Conservation (phyloP, 345 rosid genomes). For the Zanthoxylum bungeanum region DNA sequence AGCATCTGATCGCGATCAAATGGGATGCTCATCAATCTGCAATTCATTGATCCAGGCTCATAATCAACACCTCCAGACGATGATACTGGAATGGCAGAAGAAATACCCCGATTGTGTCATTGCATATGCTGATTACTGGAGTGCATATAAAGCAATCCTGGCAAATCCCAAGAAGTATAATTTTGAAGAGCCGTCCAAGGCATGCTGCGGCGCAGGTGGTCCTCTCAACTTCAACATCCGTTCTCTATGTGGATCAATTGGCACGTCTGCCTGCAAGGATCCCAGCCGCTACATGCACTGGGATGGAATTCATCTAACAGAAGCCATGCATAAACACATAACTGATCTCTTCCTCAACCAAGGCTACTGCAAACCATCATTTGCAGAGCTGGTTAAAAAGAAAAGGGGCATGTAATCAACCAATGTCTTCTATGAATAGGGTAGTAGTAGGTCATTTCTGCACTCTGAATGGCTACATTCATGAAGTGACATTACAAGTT, state of each 20-base stretch:
- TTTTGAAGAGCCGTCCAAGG: conserved; percentile 30
- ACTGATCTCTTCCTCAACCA: conserved; percentile 28
- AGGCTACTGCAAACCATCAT: conserved; percentile 35
- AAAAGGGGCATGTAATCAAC: background rate
- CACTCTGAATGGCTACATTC: conserved; percentile 13
- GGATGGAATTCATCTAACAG: conserved; percentile 55
- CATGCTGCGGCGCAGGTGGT: conserved; percentile 45
- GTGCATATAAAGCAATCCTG: conserved; percentile 30
- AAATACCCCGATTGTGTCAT: background rate
- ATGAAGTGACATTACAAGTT: conserved; percentile 1
- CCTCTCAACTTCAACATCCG: conserved; percentile 32
- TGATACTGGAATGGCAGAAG: conserved; percentile 18
- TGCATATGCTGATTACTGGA: conserved; percentile 33
- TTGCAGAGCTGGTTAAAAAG: conserved; percentile 15
- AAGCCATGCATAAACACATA: conserved; percentile 29
- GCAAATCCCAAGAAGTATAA: conserved; percentile 10
- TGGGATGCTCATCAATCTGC: conserved; percentile 27
- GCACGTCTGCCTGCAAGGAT: conserved; percentile 22
- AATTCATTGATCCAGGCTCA: conserved; percentile 29
- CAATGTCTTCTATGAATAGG: background rate
- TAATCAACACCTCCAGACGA: conserved; percentile 36
- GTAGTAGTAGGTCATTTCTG: background rate
- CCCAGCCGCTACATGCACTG: conserved; percentile 24
- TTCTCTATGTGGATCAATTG: conserved; percentile 28
- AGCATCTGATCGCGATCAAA: conserved; percentile 17